Base-by-base conservation (phyloP, 345 rosid genomes). In the Corchorus olitorius region DNA sequence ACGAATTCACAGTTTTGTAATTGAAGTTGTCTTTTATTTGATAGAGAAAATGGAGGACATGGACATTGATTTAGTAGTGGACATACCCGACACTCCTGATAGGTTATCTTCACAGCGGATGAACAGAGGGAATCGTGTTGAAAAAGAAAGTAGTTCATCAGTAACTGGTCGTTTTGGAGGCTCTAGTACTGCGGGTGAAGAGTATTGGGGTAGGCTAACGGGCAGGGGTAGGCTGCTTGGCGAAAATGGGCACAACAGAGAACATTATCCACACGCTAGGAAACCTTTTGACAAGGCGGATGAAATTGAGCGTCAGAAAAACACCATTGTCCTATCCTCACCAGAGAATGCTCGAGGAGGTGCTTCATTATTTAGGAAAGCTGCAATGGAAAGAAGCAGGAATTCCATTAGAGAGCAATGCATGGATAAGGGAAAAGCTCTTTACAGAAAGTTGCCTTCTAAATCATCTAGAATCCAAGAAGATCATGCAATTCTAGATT, bases 61-160 rank as follows among this genome's bases (percentile, higher is more conserved):
- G 89, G 91, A 93, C 73, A 77, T 86, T 83, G 96, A 95, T 64
- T 78, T 75, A 71, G 78, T 90, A 17, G 78, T 83, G 50, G 91
- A 83, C 27, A 78, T 91, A 74, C 98, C 93, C 27, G 96, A 95
- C 71, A 90, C 96, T 74, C 99, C 99, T 60, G 98, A 95, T 68
- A 91, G 97, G 76, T 35, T 82, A 1, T 80, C 70, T 52, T 73
- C 81, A 3, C 81, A 75, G 63, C 41, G 34, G 73, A 54, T 79
- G 20, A 56, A 65, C 41, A 34, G 68, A 77, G 56, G 80, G 64
- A 84, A 81, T 64, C 71, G 17, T 70, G 68, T 65, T 71, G 81
- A 84, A 75, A 86, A 72, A 72, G 82, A 76, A 9, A 85, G 54
- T 72, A 83, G 79, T 76, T 83, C 89, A 35, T 78, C 79, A 50